These are phyloP conservation scores for Chernovozyma sophiae-reginae DNA, from an alignment of 1,139 yeast genomes.

Conservation along the genomic window DNA sequence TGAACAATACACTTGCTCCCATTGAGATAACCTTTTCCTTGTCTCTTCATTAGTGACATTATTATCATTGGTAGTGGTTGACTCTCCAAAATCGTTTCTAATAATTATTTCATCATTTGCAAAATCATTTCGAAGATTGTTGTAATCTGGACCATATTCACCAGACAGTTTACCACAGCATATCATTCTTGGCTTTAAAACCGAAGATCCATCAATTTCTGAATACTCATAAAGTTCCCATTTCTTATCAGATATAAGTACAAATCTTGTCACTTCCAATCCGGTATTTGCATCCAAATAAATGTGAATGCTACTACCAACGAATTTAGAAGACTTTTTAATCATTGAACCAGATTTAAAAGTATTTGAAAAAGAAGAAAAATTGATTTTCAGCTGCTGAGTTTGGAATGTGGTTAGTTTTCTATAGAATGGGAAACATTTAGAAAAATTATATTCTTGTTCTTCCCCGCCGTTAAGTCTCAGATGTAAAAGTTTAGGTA, in stretches of 20 bases:
- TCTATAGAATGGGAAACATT: constrained; percentile 80
- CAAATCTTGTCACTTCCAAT: constrained; percentile 58
- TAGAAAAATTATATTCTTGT: constrained; percentile 64
- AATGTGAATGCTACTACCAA: constrained; percentile 61
- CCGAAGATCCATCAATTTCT: constrained; percentile 21
- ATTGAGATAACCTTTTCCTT: constrained; percentile 30
- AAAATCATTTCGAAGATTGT: constrained; percentile 24
- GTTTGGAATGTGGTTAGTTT: constrained; percentile 62
- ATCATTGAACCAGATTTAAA: constrained; percentile 38
- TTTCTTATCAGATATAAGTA: constrained; percentile 57
- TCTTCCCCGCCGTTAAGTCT: constrained; percentile 28
- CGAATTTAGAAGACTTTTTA: constrained; percentile 41
- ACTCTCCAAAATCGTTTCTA: constrained; percentile 30
- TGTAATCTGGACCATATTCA: constrained; percentile 54
- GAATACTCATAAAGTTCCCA: constrained; percentile 66
- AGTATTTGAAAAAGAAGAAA: constrained; percentile 22
- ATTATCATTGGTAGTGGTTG: not conserved
- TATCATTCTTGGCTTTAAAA: constrained; percentile 49
- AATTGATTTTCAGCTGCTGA: constrained; percentile 50
- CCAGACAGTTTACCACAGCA: constrained; percentile 71
- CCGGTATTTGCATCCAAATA: constrained; percentile 24
- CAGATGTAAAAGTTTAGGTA: not conserved
- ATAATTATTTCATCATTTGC: constrained; percentile 24
- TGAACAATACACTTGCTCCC: constrained; percentile 69
- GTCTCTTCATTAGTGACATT: constrained; percentile 14